Evolutionary conservation across 176 grass and related monocot species (phyloP).

Genomic region (Oryza rufipogon): DNA sequence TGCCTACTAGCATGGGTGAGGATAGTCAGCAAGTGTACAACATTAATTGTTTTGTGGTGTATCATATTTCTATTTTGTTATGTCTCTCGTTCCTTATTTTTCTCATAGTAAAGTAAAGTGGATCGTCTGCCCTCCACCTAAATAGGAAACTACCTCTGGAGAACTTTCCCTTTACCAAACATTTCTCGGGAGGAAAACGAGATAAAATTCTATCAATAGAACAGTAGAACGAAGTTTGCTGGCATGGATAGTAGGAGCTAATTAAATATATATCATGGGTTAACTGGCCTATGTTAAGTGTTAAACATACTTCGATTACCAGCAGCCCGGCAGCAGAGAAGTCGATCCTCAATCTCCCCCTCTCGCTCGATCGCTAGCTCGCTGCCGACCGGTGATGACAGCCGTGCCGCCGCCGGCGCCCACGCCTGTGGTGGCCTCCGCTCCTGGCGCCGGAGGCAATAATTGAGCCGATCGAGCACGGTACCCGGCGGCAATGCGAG

Average conservation of each 20-base stretch:
- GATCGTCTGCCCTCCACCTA: not conserved
- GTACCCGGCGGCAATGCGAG: too few species aligned
- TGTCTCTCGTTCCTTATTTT: not conserved
- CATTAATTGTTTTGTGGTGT: not conserved
- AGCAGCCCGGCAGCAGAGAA: too few species aligned
- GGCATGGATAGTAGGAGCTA: not conserved
- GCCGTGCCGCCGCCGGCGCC: too few species aligned
- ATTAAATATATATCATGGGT: not conserved
- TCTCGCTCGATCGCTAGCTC: too few species aligned
- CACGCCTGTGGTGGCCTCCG: too few species aligned
- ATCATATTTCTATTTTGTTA: not conserved
- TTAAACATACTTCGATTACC: too few species aligned
- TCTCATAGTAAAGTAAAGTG: not conserved
- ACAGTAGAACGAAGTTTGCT: not conserved
- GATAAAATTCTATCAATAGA: not conserved
- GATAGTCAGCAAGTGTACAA: not conserved
- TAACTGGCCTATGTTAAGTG: not conserved
- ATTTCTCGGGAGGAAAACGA: not conserved
- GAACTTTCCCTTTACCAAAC: not conserved
- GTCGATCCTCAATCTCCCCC: too few species aligned
- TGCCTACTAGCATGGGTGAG: too few species aligned
- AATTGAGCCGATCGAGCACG: too few species aligned
- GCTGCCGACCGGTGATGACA: too few species aligned
- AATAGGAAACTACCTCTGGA: not conserved
- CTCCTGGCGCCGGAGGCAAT: too few species aligned